These are phyloP conservation scores for Magnolia changhungtana DNA, from an alignment of 164 flowering plant species.

Conservation along the genomic window DNA sequence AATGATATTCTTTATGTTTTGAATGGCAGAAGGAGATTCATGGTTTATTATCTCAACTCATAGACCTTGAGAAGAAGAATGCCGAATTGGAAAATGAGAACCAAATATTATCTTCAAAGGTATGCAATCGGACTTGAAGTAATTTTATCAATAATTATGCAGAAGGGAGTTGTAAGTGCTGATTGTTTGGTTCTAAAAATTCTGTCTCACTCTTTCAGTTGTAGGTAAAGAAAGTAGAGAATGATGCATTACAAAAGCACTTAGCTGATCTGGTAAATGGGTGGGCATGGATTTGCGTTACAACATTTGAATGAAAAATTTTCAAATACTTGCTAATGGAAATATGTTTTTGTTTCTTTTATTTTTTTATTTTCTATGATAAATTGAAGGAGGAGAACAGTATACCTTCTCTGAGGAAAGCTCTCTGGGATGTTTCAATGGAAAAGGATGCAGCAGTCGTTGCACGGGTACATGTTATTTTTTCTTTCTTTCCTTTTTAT, in stretches of 20 bases:
- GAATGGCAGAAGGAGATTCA: constrained; percentile 56
- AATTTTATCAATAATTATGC: constrained; percentile 4
- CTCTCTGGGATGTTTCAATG: constrained; percentile 91
- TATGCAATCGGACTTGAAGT: constrained; percentile 13
- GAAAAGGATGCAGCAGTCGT: constrained; percentile 97
- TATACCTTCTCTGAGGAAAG: constrained; percentile 78
- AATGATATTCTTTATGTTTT: not conserved
- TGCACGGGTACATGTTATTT: constrained; percentile 55
- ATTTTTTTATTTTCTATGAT: not conserved
- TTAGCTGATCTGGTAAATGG: constrained; percentile 64
- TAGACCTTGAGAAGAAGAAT: constrained; percentile 60
- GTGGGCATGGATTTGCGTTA: not conserved
- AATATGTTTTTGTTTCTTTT: not conserved
- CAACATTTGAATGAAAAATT: not conserved
- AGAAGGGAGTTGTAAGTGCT: not conserved
- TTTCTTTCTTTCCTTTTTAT: constrained; percentile 11
- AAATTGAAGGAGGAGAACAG: constrained; percentile 64
- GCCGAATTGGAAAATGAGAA: constrained; percentile 63
- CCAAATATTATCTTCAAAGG: constrained; percentile 47
- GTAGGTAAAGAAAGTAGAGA: constrained; percentile 50
- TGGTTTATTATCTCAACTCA: constrained; percentile 63
- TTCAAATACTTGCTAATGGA: not conserved
- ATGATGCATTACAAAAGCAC: constrained; percentile 49
- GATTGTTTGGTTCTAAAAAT: not conserved
- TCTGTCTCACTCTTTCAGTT: constrained; percentile 44